Evolutionary conservation across 1,284 basidiomycete genomes (phyloP).

Genomic region (Amylostereum areolatum): DNA sequence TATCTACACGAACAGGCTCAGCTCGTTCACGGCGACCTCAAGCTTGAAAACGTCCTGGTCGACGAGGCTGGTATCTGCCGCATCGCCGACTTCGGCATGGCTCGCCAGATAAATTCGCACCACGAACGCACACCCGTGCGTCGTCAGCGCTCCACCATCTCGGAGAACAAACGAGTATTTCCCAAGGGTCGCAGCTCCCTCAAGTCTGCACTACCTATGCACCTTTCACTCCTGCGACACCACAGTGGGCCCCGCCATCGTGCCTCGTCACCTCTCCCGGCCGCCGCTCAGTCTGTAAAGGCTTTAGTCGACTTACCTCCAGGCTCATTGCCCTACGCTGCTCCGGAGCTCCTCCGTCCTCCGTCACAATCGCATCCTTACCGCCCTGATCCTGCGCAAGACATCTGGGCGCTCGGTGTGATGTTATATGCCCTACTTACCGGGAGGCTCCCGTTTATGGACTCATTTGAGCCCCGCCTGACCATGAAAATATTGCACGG

Average conservation of each 20-base stretch:
- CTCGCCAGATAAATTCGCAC: slow-evolving; percentile 45
- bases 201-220: slow-evolving; percentile 21
- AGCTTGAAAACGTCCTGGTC: slow-evolving; percentile 94
- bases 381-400: slow-evolving; percentile 64
- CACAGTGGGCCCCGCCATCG: slow-evolving; percentile 46
- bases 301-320: slow-evolving; percentile 57
- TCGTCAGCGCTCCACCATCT: not conserved
- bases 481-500: slow-evolving; percentile 89
- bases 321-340: slow-evolving; percentile 86
- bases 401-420: slow-evolving; percentile 91
- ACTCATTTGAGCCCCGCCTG: slow-evolving; percentile 84
- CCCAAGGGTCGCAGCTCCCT: slow-evolving; percentile 1
- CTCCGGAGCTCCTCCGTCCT: slow-evolving; percentile 69
- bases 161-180: too few relatives aligned
- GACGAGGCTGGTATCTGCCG: slow-evolving; percentile 79
- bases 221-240: slow-evolving; percentile 29
- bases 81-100: slow-evolving; percentile 82
- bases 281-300: slow-evolving; percentile 21
- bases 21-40: slow-evolving; percentile 89
- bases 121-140: not conserved
- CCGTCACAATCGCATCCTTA: slow-evolving; percentile 23
- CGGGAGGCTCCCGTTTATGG: slow-evolving; percentile 77
- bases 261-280: slow-evolving; percentile 48
- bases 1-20: slow-evolving; percentile 80
- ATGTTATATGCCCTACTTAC: slow-evolving; percentile 81